Conservation (phyloP, 1,284 basidiomycete species). For the Xanthoconium separans region DNA sequence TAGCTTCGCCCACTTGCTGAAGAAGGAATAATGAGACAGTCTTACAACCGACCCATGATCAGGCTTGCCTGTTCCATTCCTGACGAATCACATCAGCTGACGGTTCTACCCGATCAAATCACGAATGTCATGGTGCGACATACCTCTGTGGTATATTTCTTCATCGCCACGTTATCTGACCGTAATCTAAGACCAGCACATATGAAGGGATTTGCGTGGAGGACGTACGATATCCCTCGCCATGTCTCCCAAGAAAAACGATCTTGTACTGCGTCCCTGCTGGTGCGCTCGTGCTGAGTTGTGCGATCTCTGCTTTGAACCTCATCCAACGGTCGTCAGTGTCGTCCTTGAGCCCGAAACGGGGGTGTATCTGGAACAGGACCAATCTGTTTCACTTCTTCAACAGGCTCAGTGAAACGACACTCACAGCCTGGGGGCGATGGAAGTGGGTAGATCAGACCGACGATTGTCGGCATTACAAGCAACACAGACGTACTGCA, state of each 20-base stretch:
- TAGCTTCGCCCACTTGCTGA: slow-evolving; percentile 62
- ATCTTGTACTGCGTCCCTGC: slow-evolving; percentile 54
- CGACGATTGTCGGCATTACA: neutral
- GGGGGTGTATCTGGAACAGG: slow-evolving; percentile 48
- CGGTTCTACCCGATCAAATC: neutral
- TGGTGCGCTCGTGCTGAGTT: slow-evolving; percentile 45
- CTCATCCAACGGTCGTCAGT: slow-evolving; percentile 53
- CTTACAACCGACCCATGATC: neutral
- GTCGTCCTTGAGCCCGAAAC: slow-evolving; percentile 65
- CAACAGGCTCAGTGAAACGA: neutral
- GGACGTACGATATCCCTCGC: slow-evolving; percentile 57
- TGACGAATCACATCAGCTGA: slow-evolving; percentile 12
- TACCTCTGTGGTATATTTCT: slow-evolving; percentile 65
- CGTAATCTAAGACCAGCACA: neutral
- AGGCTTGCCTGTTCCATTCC: slow-evolving; percentile 57
- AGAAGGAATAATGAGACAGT: neutral
- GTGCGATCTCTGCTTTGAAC: slow-evolving; percentile 43
- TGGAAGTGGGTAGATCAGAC: neutral
- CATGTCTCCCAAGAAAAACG: slow-evolving; percentile 68
- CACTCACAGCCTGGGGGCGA: slow-evolving; percentile 19
- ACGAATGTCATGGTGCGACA: slow-evolving; percentile 14
- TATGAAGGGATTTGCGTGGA: neutral
- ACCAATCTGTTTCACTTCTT: neutral
- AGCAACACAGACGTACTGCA: slow-evolving; percentile 8
- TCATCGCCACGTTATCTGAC: slow-evolving; percentile 72